Conservation (phyloP, 2,329 filamentous ascomycete species). For the Dryadomyces quercus-mongolicae region DNA sequence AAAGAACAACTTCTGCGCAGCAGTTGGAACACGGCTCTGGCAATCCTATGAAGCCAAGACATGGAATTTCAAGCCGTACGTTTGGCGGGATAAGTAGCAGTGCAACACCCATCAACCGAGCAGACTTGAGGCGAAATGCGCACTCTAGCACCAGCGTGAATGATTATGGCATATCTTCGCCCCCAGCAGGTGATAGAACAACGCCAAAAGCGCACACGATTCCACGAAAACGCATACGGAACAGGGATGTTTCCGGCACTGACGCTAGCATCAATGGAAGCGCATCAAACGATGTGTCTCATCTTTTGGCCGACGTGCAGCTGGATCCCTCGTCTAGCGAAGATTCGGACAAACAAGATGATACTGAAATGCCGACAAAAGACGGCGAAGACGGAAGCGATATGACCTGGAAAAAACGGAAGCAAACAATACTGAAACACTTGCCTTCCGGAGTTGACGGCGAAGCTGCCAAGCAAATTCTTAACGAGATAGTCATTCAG, state of each 20-base stretch:
- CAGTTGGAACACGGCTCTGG: background rate
- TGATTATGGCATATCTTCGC: background rate
- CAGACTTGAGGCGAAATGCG: constrained; percentile 9
- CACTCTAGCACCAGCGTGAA: constrained; percentile 7
- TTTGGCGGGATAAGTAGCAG: background rate
- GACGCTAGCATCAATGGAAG: background rate
- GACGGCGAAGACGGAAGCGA: constrained; percentile 3
- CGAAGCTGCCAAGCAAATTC: constrained; percentile 73
- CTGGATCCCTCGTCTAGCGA: constrained; percentile 9
- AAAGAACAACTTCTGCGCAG: background rate
- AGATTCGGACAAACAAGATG: constrained; percentile 9
- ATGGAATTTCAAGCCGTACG: background rate
- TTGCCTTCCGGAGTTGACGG: constrained; percentile 75
- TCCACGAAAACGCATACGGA: background rate
- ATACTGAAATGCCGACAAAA: constrained; percentile 1
- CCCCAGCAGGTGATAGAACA: constrained; percentile 1
- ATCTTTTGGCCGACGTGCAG: constrained; percentile 10
- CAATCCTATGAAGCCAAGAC: background rate
- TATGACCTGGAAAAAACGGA: constrained; percentile 44
- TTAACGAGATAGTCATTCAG: constrained; percentile 90
- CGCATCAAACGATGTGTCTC: constrained; percentile 5
- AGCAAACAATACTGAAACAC: constrained; percentile 57
- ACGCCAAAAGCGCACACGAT: background rate
- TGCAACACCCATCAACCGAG: background rate
- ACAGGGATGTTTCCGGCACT: background rate